Evolutionary conservation across 352 stramenopile genomes (phyloP), one percentile per base, ranked within the genome.

Genomic region (Phytophthora niederhauseri): DNA sequence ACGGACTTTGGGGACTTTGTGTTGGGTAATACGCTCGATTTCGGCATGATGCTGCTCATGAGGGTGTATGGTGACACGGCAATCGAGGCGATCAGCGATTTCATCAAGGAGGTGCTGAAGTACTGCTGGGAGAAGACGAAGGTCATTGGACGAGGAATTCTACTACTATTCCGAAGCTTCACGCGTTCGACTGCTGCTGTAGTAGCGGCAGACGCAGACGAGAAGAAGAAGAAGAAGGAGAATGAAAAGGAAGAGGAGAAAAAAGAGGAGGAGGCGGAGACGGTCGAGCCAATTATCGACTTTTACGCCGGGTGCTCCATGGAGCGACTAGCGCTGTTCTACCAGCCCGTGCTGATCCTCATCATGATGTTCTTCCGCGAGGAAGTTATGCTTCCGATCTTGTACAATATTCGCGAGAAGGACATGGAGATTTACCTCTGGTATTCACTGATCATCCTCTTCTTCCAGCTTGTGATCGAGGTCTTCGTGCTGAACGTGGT

Each of bases 391-490:
- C 91, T 99, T 28, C 94, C 96, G 5, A 95, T 96, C 46, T 59
- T 98, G 24, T 99, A 99, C 76, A 94, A 92, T 58, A 99, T 99
- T 73, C 94, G 97, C 59, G 92, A 98, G 61, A 97, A 98, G 62
- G 97, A 99, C 70, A 99, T 99, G 95, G 89, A 98, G 71, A 99
- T 98, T 61, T 99, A 99, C 77, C 68, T 99, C 3, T 94, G 92
- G 68, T 99, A 99, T 71, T 95, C 92, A 17, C 71, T 99, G 12
- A 93, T 98, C 45, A 98, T 99, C 46, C 90, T 99, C 36, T 78
- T 93, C 34, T 99, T 99, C 71, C 93, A 99, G 80, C 81, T 99
- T 17, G 80, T 98, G 26, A 82, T 84, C 6, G 97, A 99, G 69
- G 87, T 99, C 5, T 98, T 99, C 67, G 90, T 99, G 36, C 89